Base-by-base conservation (phyloP, 495 filamentous ascomycete species). In the Sabuloglossum arenarium region DNA sequence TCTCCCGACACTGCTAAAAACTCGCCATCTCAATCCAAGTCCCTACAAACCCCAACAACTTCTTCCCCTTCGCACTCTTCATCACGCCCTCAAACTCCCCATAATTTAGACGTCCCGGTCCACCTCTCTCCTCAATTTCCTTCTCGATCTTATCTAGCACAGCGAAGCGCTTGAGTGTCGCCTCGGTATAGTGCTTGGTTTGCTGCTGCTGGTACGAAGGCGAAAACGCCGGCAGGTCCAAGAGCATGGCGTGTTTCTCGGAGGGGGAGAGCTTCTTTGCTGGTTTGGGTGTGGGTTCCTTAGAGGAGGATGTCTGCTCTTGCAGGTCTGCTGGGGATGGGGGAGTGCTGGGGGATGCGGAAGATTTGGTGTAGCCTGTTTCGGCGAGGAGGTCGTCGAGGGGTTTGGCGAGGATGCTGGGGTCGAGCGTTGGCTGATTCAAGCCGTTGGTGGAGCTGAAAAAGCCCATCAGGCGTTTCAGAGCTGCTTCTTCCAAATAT, bases 11-110 rank as follows among this genome's bases (percentile, higher is more conserved):
- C 14, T 11, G 23, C 29, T 43, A 81, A 58, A 80, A 79, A 61
- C 72, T 77, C 55, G 75, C 79, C 73, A 89, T 84, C 65, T 91
- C 86, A 63, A 89, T 87, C 87, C 87, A 94, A 56, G 74, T 82
- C 19, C 81, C 84, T 31, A 91, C 71, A 68, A 90, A 91, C 53
- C 81, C 82, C 56, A 93, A 72, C 25, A 74, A 64, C 54, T 69
- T 71, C 4, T 70, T 68, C 32, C 81, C 80, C 49, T 79, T 76
- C 52, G 76, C 73, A 16, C 72, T 72, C 54, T 75, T 77, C 71
- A 89, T 86, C 39, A 83, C 78, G 27, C 68, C 65, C 58, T 82
- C 77, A 64, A 90, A 91, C 67, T 93, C 86, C 2, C 75, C 69
- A 52, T 79, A 86, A 61, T 67, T 81, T 21, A 93, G 67, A 60